A percentile compares a stretch with the other conserved stretches of the same genome.
phyloP scores from a whole-genome alignment of 441 rosid genomes.

The Syzygium syzygioides region DNA sequence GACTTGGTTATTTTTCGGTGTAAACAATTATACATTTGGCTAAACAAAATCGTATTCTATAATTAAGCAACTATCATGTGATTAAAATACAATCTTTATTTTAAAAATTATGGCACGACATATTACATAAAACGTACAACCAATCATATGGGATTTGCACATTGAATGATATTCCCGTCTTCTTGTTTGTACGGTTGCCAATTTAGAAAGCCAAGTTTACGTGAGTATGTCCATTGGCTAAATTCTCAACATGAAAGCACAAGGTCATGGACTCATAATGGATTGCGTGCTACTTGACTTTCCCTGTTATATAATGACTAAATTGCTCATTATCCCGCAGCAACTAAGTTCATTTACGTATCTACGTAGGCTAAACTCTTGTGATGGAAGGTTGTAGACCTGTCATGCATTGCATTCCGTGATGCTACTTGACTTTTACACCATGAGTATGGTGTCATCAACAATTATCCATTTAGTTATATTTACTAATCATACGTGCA shows the following conservation, averaged over 20 bases:
- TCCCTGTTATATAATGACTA: fast-evolving
- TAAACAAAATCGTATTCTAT: too few relatives aligned
- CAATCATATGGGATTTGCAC: neutral
- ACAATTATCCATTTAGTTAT: too few relatives aligned
- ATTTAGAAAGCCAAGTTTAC: neutral
- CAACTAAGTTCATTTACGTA: fast-evolving
- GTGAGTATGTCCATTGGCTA: neutral
- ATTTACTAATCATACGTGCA: neutral
- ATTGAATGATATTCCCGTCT: neutral
- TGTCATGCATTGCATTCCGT: fast-evolving
- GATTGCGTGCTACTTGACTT: fast-evolving
- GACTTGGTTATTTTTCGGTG: too few relatives aligned
- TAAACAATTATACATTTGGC: neutral
- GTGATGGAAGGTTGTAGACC: too few relatives aligned
- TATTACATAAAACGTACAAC: too few relatives aligned
- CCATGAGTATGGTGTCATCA: fast-evolving
- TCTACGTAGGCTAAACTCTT: too few relatives aligned
- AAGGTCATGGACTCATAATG: fast-evolving
- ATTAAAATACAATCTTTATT: too few relatives aligned
- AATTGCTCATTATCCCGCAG: fast-evolving
- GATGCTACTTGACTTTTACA: too few relatives aligned
- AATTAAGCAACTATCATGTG: neutral
- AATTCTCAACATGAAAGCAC: fast-evolving
- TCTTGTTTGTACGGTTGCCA: fast-evolving
- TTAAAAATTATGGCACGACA: too few relatives aligned